Conservation (phyloP, 495 filamentous ascomycete genomes). For the Penicillium mononematosum region DNA sequence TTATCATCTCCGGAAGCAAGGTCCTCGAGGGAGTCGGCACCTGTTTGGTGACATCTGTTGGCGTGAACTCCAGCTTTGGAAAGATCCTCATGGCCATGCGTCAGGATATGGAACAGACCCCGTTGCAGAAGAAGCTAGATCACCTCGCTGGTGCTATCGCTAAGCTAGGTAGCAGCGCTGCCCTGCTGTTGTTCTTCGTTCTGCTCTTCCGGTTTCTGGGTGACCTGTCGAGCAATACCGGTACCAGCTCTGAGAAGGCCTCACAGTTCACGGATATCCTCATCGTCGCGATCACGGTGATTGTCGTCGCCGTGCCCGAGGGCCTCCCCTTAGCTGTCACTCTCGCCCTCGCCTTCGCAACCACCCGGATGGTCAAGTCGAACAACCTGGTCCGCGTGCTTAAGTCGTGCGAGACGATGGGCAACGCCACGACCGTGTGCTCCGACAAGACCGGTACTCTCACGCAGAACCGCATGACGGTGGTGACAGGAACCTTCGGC, state of each 20-base stretch:
- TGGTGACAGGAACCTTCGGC: conserved; percentile 75
- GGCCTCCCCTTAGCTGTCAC: conserved; percentile 92
- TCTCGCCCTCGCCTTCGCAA: conserved; percentile 89
- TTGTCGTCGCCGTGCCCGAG: conserved; percentile 96
- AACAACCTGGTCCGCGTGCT: conserved; percentile 90
- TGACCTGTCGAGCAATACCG: conserved; percentile 58
- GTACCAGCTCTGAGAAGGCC: too few relatives aligned
- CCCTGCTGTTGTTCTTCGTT: conserved; percentile 38
- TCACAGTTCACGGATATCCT: conserved; percentile 77
- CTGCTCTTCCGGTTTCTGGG: conserved; percentile 87
- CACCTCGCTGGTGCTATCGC: too few relatives aligned
- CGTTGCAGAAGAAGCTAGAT: conserved; percentile 71
- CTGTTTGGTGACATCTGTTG: conserved; percentile 85
- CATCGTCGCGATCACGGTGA: conserved; percentile 90
- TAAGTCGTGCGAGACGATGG: conserved; percentile 95
- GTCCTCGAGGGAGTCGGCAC: conserved; percentile 88
- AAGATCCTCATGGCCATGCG: conserved; percentile 92
- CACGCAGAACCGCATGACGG: conserved; percentile 91
- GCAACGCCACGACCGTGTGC: conserved; percentile 92
- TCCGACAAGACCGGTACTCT: conserved; percentile 96
- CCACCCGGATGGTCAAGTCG: conserved; percentile 90
- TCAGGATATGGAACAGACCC: conserved; percentile 86
- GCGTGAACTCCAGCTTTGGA: conserved; percentile 82
- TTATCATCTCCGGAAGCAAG: conserved; percentile 89
- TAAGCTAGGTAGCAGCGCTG: too few relatives aligned